These are phyloP conservation scores for Pseudotsuga menziesii DNA, from an alignment of 75 land plant genomes.

Conservation along the genomic window DNA sequence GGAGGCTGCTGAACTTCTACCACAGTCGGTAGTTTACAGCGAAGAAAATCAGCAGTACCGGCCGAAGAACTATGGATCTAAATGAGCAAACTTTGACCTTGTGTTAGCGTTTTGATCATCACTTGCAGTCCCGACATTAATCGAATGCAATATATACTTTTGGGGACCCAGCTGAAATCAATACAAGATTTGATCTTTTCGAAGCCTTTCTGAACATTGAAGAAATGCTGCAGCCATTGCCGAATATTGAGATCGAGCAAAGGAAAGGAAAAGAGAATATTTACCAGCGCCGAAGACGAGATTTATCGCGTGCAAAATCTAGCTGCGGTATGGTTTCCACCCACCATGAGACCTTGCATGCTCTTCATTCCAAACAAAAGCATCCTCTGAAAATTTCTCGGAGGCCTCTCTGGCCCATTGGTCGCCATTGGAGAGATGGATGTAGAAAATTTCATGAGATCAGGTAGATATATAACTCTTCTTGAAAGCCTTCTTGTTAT, in stretches of 20 bases:
- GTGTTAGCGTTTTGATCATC: too few relatives aligned
- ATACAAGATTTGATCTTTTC: too few relatives aligned
- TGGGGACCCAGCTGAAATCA: too few relatives aligned
- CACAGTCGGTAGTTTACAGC: not conserved
- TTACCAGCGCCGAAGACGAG: not conserved
- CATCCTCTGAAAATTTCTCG: not conserved
- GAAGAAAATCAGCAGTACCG: too few relatives aligned
- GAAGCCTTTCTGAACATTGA: not conserved
- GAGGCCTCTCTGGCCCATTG: not conserved
- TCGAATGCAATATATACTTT: too few relatives aligned
- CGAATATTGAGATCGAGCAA: conserved; percentile 1
- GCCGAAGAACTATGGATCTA: too few relatives aligned
- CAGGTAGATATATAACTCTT: too few relatives aligned
- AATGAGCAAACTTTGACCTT: too few relatives aligned
- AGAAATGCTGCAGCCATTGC: not conserved
- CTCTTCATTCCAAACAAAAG: conserved; percentile 4
- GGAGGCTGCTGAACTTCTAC: not conserved
- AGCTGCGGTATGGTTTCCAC: conserved; percentile 27
- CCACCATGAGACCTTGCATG: conserved; percentile 15
- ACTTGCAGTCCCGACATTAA: too few relatives aligned
- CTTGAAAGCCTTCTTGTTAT: too few relatives aligned
- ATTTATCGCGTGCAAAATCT: conserved; percentile 25
- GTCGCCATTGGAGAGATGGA: not conserved
- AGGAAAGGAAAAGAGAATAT: not conserved
- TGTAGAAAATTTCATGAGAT: too few relatives aligned